Evolutionary conservation across 192 early-diverging fungal species (phyloP), one percentile per base, ranked within the genome.

Genomic region (Chytriomyces hyalinus): DNA sequence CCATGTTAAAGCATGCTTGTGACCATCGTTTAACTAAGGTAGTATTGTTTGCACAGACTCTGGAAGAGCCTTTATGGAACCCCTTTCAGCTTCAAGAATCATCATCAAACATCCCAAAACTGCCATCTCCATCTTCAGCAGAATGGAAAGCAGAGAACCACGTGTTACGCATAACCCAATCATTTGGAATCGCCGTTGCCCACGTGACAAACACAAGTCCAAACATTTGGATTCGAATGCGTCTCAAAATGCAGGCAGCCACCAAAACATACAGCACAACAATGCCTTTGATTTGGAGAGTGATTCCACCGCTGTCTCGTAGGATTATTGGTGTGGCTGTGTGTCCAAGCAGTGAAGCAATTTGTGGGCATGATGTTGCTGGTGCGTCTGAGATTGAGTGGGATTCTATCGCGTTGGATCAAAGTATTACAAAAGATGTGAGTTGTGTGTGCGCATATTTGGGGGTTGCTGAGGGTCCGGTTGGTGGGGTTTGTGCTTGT

Each of bases 181-280:
- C 69, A 6, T 7, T 17, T 6, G 77, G 77, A 22, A 63, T 72
- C 48, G 68, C 67, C 2, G 20, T 78, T 10, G 77, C 67, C 8
- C 69, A 72, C 50, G 7, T 78, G 11, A 72, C 67, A 60, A 78
- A 78, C 48, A 78, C 77, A 44, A 24, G 49, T 2, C 17, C 51
- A 44, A 51, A 24, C 8, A 9, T 60, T 62, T 57, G 15, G 10
- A 15, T 72, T 10, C 44, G 49, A 13, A 60, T 72, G 22, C 53
- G 69, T 7, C 1, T 78, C 0, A 8, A 49, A 20, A 8, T 72
- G 6, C 59, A 46, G 6, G 70, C 70, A 15, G 62, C 77, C 6
- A 65, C 77, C 1, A 70, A 72, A 28, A 78, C 77, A 9, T 70
- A 22, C 50, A 65, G 28, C 36, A 20, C 67, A 5, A 78, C 69